Conservation (phyloP, 352 stramenopile species). For the Globisporangium cystogenes region DNA sequence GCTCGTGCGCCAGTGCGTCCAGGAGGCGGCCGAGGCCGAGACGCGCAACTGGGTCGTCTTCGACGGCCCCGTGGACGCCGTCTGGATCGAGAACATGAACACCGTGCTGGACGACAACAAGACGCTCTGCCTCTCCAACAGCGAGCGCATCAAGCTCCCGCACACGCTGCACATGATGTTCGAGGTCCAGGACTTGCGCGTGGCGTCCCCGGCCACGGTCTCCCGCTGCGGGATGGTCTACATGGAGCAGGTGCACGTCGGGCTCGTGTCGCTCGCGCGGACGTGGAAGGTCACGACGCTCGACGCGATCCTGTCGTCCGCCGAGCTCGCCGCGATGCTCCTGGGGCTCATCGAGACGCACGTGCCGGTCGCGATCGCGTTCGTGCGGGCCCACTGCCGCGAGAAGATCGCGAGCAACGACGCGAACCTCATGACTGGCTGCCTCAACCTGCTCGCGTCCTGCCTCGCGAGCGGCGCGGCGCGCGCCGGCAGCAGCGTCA, state of each 20-base stretch:
- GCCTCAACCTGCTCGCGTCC: conserved; percentile 83
- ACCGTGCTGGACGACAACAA: conserved; percentile 89
- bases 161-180: conserved; percentile 92
- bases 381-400: conserved; percentile 85
- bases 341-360: conserved; percentile 78
- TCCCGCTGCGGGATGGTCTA: conserved; percentile 91
- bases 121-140: conserved; percentile 82
- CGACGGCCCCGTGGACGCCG: conserved; percentile 86
- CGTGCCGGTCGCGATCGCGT: conserved; percentile 76
- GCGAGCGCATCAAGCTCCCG: conserved; percentile 84
- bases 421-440: conserved; percentile 84
- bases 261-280: conserved; percentile 56
- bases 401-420: conserved; percentile 89
- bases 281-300: conserved; percentile 78
- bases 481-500: conserved; percentile 31
- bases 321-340: conserved; percentile 62
- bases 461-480: conserved; percentile 44
- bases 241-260: conserved; percentile 89
- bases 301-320: conserved; percentile 51
- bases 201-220: conserved; percentile 87
- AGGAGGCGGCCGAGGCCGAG: conserved; percentile 70
- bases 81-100: conserved; percentile 94
- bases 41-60: conserved; percentile 91
- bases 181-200: conserved; percentile 87
- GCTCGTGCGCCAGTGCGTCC: conserved; percentile 87